Evolutionary conservation across 2,329 filamentous ascomycete genomes (phyloP), one percentile per base, ranked within the genome.

Genomic region (Hymenoscyphus fraxineus): DNA sequence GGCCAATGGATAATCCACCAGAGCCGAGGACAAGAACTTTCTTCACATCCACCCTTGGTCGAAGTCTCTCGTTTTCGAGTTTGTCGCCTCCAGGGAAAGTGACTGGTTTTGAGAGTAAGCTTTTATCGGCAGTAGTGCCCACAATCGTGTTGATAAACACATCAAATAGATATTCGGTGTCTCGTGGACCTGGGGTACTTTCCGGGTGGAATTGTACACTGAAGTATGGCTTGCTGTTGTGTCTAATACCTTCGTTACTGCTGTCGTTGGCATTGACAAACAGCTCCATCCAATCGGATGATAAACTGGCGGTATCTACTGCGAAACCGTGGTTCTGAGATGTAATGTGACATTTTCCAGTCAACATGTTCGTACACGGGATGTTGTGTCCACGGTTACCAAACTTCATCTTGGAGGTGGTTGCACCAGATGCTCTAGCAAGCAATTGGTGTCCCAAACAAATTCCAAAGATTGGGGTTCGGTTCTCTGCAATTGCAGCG

Each of bases 191-290:
- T 2, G 95, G 95, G 0, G 93, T 96, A 81, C 93, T 97, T 79
- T 99, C 95, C 0, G 95, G 95, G 76, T 99, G 95, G 81, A 99
- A 99, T 77, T 99, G 95, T n/a, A 98, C 95, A 82, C 93, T 97
- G 83, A 99, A 99, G 81, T 94, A 96, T 60, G 95, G 95, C 74
- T 88, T 90, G 77, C 82, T 85, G 59, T 85, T 81, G 77, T 98
- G 93, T 78, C 93, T 89, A 75, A 99, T 97, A 79, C 95, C 95
- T 81, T 99, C 95, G 78, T 99, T 99, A 79, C 92, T 97, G 72
- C 92, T 91, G 73, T 99, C 95, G 77, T 99, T 99, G 78, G 95
- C 94, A 75, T 99, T 99, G 74, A 98, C 90, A 71, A 98, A 99
- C 10, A 98, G 85, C 79, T 98, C 95, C 72, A 89, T 86, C 95